Evolutionary conservation across 23 red algal species (phyloP), one percentile per base, ranked within the genome.

Genomic region (Gracilaria caudata): DNA sequence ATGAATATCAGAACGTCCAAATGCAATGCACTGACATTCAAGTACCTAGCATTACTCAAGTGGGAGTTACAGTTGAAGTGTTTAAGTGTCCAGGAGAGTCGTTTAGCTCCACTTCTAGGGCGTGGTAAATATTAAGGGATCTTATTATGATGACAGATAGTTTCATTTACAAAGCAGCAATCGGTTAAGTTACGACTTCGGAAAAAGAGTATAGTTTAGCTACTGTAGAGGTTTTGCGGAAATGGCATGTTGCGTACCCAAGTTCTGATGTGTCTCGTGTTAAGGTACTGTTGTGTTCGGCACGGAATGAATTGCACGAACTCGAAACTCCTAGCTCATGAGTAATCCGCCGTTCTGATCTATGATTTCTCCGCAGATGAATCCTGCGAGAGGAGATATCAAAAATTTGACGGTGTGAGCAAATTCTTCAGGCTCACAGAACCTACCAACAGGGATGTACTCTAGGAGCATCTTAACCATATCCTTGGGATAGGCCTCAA

Each of bases 371-470:
- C 96, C 96, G 23, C 92, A 95, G 47, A 98, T 95, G 82, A 98
- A 98, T 3, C 96, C 96, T n/a, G 93, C 88, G 51, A 95, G 61
- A 54, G 96, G 96, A 37, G 93, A 95, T 40, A 94, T 88, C 35
- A 98, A 91, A 90, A 98, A 98, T 75, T 83, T 77, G 51, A 98
- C 92, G 24, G 87, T 90, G 68, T 94, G 92, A 20, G 92, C 87
- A 92, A 95, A 98, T 78, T 98, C 86, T 78, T 95, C 96, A 21
- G 96, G 96, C 49, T 94, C 92, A 84, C 92, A 94, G 87, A 98
- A 98, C 60, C 96, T 79, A 63, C 93, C 93, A 32, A 98, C 96
- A 7, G 96, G 96, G 40, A 98, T 98, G 41, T 92, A 94, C 53
- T 92, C 87, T 17, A 98, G 72, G 41, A 98, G 82, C 93, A 93